A percentile compares a stretch with the other conserved stretches of the same genome.
phyloP scores from a whole-genome alignment of 2,329 filamentous ascomycete species.

The Aspergillus alliaceus region DNA sequence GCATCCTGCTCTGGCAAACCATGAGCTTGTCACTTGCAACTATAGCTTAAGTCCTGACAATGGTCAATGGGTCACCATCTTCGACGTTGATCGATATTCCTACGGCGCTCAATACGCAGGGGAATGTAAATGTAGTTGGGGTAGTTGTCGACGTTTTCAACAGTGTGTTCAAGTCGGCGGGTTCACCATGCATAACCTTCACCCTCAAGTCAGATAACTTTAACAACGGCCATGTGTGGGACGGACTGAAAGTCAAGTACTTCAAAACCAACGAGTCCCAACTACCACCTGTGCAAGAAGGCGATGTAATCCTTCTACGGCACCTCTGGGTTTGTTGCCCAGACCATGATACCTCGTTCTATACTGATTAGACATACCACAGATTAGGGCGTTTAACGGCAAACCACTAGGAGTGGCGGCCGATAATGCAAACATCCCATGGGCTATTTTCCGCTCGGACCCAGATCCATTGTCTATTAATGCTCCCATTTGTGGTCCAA shows the following conservation, averaged over 20 bases:
- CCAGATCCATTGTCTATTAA: slow-evolving; percentile 18
- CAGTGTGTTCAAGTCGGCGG: slow-evolving; percentile 51
- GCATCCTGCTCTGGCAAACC: neutral
- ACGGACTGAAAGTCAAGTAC: slow-evolving; percentile 55
- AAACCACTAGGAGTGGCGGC: slow-evolving; percentile 26
- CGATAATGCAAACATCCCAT: slow-evolving; percentile 28
- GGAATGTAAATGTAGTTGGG: slow-evolving; percentile 63
- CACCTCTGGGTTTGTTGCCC: slow-evolving; percentile 51
- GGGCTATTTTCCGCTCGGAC: slow-evolving; percentile 36
- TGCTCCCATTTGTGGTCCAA: slow-evolving; percentile 29
- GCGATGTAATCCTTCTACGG: slow-evolving; percentile 67
- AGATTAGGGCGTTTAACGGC: slow-evolving; percentile 23
- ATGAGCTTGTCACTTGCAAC: neutral
- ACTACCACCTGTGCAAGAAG: slow-evolving; percentile 48
- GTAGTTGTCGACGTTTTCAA: slow-evolving; percentile 65
- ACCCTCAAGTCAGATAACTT: slow-evolving; percentile 60
- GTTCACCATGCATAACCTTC: slow-evolving; percentile 62
- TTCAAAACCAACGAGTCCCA: slow-evolving; percentile 54
- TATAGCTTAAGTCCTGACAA: neutral
- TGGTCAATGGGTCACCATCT: neutral
- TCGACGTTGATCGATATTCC: slow-evolving; percentile 37
- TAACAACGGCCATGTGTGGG: slow-evolving; percentile 41
- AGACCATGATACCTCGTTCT: neutral
- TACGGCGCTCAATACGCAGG: slow-evolving; percentile 40
- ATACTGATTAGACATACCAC: neutral